Evolutionary conservation across 441 rosid species (phyloP), one percentile per base, ranked within the genome.

Genomic region (Heliophila coronopifolia): DNA sequence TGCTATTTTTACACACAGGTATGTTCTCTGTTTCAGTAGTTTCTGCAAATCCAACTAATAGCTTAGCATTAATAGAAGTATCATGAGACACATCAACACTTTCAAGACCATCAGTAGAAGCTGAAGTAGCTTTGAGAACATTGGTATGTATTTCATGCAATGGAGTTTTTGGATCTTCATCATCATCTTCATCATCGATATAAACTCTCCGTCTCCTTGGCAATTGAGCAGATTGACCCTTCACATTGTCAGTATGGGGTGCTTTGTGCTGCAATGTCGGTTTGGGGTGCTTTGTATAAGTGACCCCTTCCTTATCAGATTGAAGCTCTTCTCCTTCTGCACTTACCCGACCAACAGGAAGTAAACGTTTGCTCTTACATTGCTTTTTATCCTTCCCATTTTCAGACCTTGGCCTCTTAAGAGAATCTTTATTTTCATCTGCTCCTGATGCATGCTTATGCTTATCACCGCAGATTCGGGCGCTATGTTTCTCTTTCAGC

Each of bases 91-190:
- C 52, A 34, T 65, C 73, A 32, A 36, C 47, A 32, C 58, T 66
- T 67, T 71, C 76, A 40, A 58, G 37, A 54, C 51, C 56, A 64
- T 58, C 74, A 49, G 73, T 37, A 54, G 40, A 69, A 58, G 54
- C 60, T 12, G 71, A 42, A 58, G 70, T 46, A 24, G 42, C 63
- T 65, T 62, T 71, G 36, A 61, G 60, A 67, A 40, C 72, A 62
- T 39, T 63, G 19, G 59, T 52, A 38, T 76, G 67, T 51, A 74
- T 81, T 66, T 79, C 90, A 70, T 90, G 96, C 67, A 94, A 73
- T 28, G 99, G 99, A 73, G 99, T 90, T 78, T 83, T 94, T 23
- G 94, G 92, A 52, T 70, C 66, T 47, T 77, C 97, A 23, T 80
- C 87, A 26, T 80, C 86, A 6, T 88, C 81, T 27, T 77, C 91